These are phyloP conservation scores for Cryptococcus sp. DNA, from an alignment of 1,284 basidiomycete genomes.

Conservation along the genomic window DNA sequence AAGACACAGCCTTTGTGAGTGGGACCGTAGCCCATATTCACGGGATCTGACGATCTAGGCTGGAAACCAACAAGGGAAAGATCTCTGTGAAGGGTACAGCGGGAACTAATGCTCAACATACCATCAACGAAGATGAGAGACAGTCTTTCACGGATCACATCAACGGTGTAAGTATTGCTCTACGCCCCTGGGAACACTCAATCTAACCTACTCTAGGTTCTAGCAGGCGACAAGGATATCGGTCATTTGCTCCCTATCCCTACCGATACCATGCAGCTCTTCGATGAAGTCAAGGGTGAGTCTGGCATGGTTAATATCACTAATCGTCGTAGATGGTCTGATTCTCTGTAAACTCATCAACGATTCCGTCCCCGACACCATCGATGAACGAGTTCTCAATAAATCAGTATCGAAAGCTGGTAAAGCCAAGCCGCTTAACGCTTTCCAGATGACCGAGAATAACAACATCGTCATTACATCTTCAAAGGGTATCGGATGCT, in stretches of 20 bases:
- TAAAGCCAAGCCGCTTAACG: slow-evolving; percentile 63
- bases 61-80: slow-evolving; percentile 74
- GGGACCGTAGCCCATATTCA: neutral
- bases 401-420: slow-evolving; percentile 65
- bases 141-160: slow-evolving; percentile 97
- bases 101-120: slow-evolving; percentile 93
- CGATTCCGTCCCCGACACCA: slow-evolving; percentile 97
- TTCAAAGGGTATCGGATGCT: slow-evolving; percentile 95
- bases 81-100: slow-evolving; percentile 86
- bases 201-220: slow-evolving; percentile 56
- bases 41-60: slow-evolving; percentile 37
- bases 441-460: slow-evolving; percentile 99
- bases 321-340: slow-evolving; percentile 63
- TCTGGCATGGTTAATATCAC: neutral
- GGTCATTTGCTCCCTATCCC: slow-evolving; percentile 82
- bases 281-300: slow-evolving; percentile 80
- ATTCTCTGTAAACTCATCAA: slow-evolving; percentile 98
- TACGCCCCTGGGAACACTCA: neutral
- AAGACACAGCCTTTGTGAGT: slow-evolving; percentile 42
- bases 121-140: slow-evolving; percentile 96
- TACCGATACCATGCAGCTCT: slow-evolving; percentile 97
- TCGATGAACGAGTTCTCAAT: slow-evolving; percentile 97
- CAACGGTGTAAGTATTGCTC: slow-evolving; percentile 63
- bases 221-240: slow-evolving; percentile 85
- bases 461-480: slow-evolving; percentile 99